Evolutionary conservation across 2,329 filamentous ascomycete species (phyloP).

Genomic region (Thelonectria blattea): DNA sequence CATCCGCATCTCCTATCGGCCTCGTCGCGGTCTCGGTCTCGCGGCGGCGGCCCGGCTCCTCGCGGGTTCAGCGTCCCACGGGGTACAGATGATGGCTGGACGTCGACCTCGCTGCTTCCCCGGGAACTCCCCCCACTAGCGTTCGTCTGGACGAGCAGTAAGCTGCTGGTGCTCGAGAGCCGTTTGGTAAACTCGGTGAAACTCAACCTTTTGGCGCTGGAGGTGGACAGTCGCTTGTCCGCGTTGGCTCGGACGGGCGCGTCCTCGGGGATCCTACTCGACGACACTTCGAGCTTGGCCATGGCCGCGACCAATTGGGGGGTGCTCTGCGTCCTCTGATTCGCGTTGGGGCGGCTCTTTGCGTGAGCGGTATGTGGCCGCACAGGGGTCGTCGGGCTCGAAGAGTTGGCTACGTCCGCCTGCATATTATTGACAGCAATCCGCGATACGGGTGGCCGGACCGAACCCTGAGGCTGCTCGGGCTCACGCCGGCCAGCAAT

Average conservation of each 20-base stretch:
- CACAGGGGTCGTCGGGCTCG: slow-evolving; percentile 34
- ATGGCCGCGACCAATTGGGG: slow-evolving; percentile 49
- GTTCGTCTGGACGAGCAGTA: slow-evolving; percentile 65
- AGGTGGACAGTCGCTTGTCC: slow-evolving; percentile 59
- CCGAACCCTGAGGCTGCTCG: slow-evolving; percentile 40
- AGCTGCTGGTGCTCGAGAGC: slow-evolving; percentile 65
- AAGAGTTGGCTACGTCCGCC: slow-evolving; percentile 30
- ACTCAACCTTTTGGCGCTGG: slow-evolving; percentile 63
- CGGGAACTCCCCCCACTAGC: slow-evolving; percentile 55
- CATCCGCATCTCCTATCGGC: slow-evolving; percentile 59
- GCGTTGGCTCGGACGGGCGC: slow-evolving; percentile 38
- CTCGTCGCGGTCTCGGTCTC: slow-evolving; percentile 44
- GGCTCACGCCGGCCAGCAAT: slow-evolving; percentile 53
- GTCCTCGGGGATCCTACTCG: slow-evolving; percentile 44
- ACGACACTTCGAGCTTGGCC: slow-evolving; percentile 32
- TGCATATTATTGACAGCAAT: slow-evolving; percentile 45
- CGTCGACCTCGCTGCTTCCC: slow-evolving; percentile 54
- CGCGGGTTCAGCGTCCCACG: slow-evolving; percentile 52
- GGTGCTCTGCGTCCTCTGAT: slow-evolving; percentile 56
- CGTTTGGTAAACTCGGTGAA: slow-evolving; percentile 67
- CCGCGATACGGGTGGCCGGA: slow-evolving; percentile 42
- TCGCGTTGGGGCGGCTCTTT: slow-evolving; percentile 51
- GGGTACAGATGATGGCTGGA: slow-evolving; percentile 45
- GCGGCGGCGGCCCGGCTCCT: slow-evolving; percentile 41
- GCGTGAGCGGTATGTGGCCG: slow-evolving; percentile 63